Conservation (phyloP, 192 early-diverging fungal species). For the Dispira parvispora region DNA sequence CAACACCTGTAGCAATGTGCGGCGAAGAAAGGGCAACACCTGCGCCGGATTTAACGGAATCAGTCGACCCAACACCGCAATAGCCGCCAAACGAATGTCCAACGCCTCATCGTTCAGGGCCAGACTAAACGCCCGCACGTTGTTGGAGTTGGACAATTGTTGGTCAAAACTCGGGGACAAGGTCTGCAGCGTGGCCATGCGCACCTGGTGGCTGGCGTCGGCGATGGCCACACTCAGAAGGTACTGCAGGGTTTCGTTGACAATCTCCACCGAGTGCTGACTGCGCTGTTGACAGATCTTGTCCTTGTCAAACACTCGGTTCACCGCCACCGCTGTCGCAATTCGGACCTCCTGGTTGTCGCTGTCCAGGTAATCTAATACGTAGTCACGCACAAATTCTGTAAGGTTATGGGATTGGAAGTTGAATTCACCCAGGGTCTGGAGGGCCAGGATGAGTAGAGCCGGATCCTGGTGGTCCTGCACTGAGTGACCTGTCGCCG, state of each 20-base stretch:
- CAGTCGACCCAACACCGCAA: conserved; percentile 74
- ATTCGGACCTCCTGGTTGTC: conserved; percentile 59
- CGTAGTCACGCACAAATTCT: conserved; percentile 77
- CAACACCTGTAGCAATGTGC: conserved; percentile 69
- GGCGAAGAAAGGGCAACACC: conserved; percentile 75
- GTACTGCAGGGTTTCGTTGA: conserved; percentile 75
- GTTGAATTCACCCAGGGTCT: conserved; percentile 70
- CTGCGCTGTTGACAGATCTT: conserved; percentile 65
- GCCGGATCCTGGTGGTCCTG: conserved; percentile 52
- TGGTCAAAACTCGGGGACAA: conserved; percentile 73
- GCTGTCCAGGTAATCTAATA: conserved; percentile 66
- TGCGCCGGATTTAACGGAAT: conserved; percentile 80
- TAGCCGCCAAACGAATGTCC: conserved; percentile 63
- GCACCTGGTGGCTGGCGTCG: conserved; percentile 33
- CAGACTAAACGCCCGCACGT: conserved; percentile 73
- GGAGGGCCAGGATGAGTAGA: conserved; percentile 60
- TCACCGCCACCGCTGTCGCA: conserved; percentile 52
- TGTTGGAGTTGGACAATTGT: conserved; percentile 79
- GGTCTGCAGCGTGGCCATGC: conserved; percentile 12
- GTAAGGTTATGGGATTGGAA: conserved; percentile 69
- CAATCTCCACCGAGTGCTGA: conserved; percentile 60
- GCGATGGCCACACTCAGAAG: conserved; percentile 78
- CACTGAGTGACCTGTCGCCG: conserved; percentile 16
- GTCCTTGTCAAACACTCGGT: conserved; percentile 63
- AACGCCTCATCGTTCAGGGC: conserved; percentile 86